Base-by-base conservation (phyloP, 2,329 filamentous ascomycete genomes). In the Xylaria sp. region DNA sequence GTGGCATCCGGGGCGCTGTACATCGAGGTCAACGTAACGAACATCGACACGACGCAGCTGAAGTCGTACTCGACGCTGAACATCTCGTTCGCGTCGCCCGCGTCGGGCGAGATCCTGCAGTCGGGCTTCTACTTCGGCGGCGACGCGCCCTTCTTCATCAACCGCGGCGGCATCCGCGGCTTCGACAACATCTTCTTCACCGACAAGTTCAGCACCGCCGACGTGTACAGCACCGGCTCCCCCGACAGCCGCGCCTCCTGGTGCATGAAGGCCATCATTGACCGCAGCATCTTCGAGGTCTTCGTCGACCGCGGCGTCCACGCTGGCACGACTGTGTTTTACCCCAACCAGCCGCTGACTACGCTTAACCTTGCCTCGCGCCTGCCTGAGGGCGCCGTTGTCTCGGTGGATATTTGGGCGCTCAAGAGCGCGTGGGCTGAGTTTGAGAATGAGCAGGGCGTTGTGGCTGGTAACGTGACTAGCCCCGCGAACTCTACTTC, bases 151-250 rank as follows among this genome's bases (percentile, higher is more conserved):
- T 83, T 83, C 71, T 85, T 78, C 76, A 71, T 87, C 31, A 77
- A 85, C 61, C 80, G 85, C 1, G 79, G 80, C 10, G 71, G 78
- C 15, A 76, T 82, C 6, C 70, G 74, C 17, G 83, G 81, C 1
- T 85, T 83, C 67, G 78, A 81, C 15, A 83, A 84, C 63, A 76
- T 79, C 1, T 84, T 82, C 73, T 86, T 85, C 70, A 85, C 81
- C 0, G 81, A 86, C 63, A 82, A 83, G 65, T 84, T 86, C 69
- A 60, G 71, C 41, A 61, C 57, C 1, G 61, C 71, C 11, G 69
- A 73, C 46, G 60, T 73, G 57, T 71, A 71, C 37, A 58, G 64
- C 1, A 58, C 23, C 33, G 52, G 54, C 2, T 47, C 56, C 1
- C 31, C 19, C 27, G n/a, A 21, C 13, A n/a, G 19, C 4, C 15